A percentile compares a stretch with the other conserved stretches of the same genome.
phyloP scores from a whole-genome alignment of 768 basidiomycete species.

The Boletellus emodensis region DNA sequence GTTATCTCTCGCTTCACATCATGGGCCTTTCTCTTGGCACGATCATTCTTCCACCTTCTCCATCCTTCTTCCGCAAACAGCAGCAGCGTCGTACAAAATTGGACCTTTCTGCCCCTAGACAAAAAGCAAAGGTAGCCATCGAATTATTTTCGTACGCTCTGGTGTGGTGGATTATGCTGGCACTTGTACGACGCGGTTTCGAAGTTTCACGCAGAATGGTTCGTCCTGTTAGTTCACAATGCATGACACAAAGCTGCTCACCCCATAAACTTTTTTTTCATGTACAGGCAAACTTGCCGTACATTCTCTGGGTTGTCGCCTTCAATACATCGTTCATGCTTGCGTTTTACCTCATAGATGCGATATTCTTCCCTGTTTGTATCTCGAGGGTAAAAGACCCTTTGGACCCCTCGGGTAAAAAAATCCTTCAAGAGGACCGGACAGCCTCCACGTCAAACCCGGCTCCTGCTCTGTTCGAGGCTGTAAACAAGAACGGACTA shows the following conservation, averaged over 20 bases:
- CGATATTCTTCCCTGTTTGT: slow-evolving; percentile 56
- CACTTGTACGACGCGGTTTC: slow-evolving; percentile 28
- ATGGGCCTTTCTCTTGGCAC: slow-evolving; percentile 82
- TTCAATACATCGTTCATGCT: slow-evolving; percentile 86
- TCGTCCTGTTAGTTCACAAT: slow-evolving; percentile 21
- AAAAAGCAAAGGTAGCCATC: slow-evolving; percentile 69
- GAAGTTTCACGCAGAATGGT: slow-evolving; percentile 62
- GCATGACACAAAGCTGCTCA: not conserved
- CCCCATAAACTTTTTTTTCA: not conserved
- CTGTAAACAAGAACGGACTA: slow-evolving; percentile 80
- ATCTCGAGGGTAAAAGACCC: slow-evolving; percentile 26
- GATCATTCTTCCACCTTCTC: slow-evolving; percentile 72
- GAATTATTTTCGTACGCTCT: slow-evolving; percentile 74
- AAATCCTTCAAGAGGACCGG: slow-evolving; percentile 24
- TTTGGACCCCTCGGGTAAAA: slow-evolving; percentile 21
- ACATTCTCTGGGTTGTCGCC: slow-evolving; percentile 84
- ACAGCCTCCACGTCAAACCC: slow-evolving; percentile 14
- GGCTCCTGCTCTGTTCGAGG: slow-evolving; percentile 61
- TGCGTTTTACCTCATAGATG: slow-evolving; percentile 74
- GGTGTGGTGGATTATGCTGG: slow-evolving; percentile 72
- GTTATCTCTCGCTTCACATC: slow-evolving; percentile 88
- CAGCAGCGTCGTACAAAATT: slow-evolving; percentile 17
- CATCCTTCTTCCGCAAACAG: slow-evolving; percentile 63
- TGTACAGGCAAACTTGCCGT: slow-evolving; percentile 77
- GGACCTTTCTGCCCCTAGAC: slow-evolving; percentile 39